These are phyloP conservation scores for Stagonosporopsis chrysanthemi DNA, from an alignment of 2,329 filamentous ascomycete species.

Conservation along the genomic window DNA sequence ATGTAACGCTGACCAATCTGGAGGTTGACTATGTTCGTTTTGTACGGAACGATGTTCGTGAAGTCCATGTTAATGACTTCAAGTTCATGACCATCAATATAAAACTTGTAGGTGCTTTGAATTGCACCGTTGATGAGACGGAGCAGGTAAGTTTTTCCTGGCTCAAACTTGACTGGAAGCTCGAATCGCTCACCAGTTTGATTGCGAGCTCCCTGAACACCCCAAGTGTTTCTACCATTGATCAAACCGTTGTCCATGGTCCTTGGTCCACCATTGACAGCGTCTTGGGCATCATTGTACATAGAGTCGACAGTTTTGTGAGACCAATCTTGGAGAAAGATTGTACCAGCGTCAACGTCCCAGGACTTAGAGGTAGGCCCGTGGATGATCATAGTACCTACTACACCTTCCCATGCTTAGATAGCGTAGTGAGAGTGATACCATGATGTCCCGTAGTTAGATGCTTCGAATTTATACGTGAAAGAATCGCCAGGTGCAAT, in stretches of 20 bases:
- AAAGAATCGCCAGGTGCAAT: constrained; percentile 54
- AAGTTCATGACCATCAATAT: constrained; percentile 49
- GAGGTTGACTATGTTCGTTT: constrained; percentile 37
- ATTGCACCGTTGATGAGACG: constrained; percentile 28
- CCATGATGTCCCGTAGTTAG: constrained; percentile 63
- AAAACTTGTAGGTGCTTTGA: constrained; percentile 49
- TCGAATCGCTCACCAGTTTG: not conserved
- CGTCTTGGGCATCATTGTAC: constrained; percentile 34
- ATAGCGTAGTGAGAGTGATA: constrained; percentile 69
- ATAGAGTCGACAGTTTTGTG: constrained; percentile 45
- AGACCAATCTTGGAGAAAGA: constrained; percentile 48
- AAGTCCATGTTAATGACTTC: constrained; percentile 50
- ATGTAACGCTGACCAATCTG: constrained; percentile 41
- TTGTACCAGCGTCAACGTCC: constrained; percentile 43
- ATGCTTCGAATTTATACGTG: constrained; percentile 48
- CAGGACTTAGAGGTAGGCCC: constrained; percentile 37
- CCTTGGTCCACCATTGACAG: constrained; percentile 23
- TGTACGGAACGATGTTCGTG: constrained; percentile 47
- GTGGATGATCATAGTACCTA: constrained; percentile 50
- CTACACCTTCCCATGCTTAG: constrained; percentile 49
- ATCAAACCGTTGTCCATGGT: constrained; percentile 28
- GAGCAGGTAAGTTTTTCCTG: constrained; percentile 48
- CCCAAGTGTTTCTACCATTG: constrained; percentile 22
- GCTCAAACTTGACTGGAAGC: constrained; percentile 25
- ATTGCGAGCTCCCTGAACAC: constrained; percentile 19